phyloP scores from a whole-genome alignment of 805 yeast species.

The Saccharomyces kudriavzevii region DNA sequence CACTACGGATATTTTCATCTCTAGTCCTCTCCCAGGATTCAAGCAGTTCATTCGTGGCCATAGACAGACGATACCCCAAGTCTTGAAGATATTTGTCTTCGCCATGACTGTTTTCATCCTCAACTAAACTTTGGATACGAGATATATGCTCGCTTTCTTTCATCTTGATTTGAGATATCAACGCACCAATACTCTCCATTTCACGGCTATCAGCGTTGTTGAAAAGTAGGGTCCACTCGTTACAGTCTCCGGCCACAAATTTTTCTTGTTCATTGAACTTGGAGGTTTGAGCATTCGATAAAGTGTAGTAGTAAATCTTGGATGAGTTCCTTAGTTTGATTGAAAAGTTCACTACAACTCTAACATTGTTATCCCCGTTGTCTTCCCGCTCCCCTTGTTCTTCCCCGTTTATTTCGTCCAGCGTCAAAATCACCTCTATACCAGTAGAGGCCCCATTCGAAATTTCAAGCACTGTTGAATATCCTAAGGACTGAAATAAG shows the following conservation, averaged over 20 bases:
- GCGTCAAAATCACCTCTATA: constrained; percentile 2
- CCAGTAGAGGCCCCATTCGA: constrained; percentile 9
- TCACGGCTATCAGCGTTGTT: neutral
- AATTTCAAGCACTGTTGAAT: constrained; percentile 12
- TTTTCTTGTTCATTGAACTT: neutral
- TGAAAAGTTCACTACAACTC: neutral
- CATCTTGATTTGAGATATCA: neutral
- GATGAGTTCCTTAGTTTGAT: neutral
- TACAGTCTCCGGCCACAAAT: neutral
- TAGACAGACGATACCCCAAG: constrained; percentile 24
- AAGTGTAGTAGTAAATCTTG: neutral
- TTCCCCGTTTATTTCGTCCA: neutral
- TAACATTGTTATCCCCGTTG: neutral
- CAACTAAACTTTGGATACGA: neutral
- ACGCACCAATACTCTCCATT: neutral
- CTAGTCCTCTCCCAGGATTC: constrained; percentile 5
- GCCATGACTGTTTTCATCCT: neutral
- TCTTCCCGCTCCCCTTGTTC: neutral
- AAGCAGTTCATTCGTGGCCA: constrained; percentile 14
- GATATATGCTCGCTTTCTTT: neutral
- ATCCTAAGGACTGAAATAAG: constrained; percentile 12
- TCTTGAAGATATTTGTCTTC: constrained; percentile 18
- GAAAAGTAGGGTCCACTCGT: neutral
- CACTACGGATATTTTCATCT: neutral
- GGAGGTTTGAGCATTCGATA: neutral